phyloP scores from a whole-genome alignment of 2,329 filamentous ascomycete species.

The Aspergillus sergii region DNA sequence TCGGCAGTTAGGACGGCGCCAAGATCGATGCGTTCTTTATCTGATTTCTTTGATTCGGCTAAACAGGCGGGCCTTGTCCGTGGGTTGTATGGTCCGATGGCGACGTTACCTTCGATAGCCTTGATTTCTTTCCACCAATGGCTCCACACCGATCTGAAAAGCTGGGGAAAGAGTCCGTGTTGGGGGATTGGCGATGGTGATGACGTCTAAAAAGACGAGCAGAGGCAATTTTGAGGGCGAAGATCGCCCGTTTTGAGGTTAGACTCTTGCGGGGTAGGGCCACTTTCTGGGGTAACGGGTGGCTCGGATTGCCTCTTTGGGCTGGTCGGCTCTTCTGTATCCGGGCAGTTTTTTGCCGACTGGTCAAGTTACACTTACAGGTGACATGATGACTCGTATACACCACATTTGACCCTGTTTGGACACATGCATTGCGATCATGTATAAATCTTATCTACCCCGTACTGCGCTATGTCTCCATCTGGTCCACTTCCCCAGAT shows the following conservation, averaged over 20 bases:
- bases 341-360: background rate
- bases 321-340: background rate
- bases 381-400: too few relatives aligned
- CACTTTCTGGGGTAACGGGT: constrained; percentile 11
- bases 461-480: background rate
- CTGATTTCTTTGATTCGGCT: background rate
- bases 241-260: constrained; percentile 4
- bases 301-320: constrained; percentile 15
- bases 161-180: background rate
- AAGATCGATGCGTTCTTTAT: background rate
- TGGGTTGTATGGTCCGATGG: background rate
- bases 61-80: background rate
- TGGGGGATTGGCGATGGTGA: background rate
- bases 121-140: background rate
- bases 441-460: constrained; percentile 1
- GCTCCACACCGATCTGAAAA: background rate
- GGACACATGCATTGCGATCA: background rate
- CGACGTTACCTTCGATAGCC: background rate
- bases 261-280: constrained; percentile 9
- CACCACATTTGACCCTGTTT: too few relatives aligned
- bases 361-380: background rate
- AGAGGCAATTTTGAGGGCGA: background rate
- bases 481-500: background rate
- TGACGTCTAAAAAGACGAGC: background rate
- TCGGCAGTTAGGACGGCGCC: background rate